Base-by-base conservation (phyloP, 345 rosid species). In the Murraya koenigii region DNA sequence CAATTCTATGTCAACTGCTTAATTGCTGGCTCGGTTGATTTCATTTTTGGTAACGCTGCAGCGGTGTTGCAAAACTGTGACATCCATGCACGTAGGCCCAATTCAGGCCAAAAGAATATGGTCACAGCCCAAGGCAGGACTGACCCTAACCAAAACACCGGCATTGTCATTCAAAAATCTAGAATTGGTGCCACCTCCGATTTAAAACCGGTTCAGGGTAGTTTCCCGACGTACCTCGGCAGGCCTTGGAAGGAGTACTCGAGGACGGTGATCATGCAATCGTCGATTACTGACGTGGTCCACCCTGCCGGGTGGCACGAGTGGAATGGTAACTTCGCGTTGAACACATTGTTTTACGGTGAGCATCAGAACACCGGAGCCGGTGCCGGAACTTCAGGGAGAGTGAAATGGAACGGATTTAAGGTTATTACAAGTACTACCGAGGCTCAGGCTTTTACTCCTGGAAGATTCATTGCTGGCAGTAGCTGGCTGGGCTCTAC, bases 221-320 rank as follows among this genome's bases (percentile, higher is more conserved):
- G 83, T 66, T 93, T 92, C 75, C 94, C 97, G 1, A 91, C 99
- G 3, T 95, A 88, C 76, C 86, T 95, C 0, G 98, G 99, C 0
- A 78, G 99, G 7, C 99, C 99, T 6, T 95, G 99, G 99, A 95
- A 95, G 81, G 89, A 87, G 52, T 91, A 93, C 69, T 92, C 99
- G 1, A 87, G 96, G 79, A 95, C 99, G 2, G 95, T 94, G 11
- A 69, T 95, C 9, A 94, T 95, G 97, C 99, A 93, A 26, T 81
- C 97, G 2, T 4, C 66, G 9, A 92, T 95, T 6, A 88, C 84
- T 25, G 88, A 89, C 10, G 90, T 93, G 81, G 91, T 95, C 25
- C 73, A 87, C 54, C 81, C 95, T 0, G 93, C 72, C 1, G 99
- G 99, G 0, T 95, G 98, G 98, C 86, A 78, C 49, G 95, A 90